Conservation (phyloP, 768 basidiomycete genomes). For the Pleurotus citrinopileatus region DNA sequence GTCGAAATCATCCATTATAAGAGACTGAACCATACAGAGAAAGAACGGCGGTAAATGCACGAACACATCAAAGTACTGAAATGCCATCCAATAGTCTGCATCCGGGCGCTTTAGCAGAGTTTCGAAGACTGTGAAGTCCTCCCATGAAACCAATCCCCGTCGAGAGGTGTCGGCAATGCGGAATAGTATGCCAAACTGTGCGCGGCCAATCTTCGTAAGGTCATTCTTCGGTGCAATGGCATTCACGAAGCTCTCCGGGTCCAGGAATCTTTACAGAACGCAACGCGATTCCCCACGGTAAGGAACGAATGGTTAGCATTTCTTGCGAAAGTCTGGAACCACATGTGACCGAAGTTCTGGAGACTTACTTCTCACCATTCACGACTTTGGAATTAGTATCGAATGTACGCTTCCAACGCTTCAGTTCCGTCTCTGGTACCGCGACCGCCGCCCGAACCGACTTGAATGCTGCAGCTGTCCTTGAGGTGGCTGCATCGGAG, state of each 20-base stretch:
- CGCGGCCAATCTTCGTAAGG: conserved; percentile 79
- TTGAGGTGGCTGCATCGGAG: conserved; percentile 39
- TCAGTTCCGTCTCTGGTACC: conserved; percentile 79
- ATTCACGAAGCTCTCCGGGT: conserved; percentile 87
- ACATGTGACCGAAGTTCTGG: conserved; percentile 19
- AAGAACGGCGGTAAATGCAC: no score
- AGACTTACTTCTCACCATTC: conserved; percentile 78
- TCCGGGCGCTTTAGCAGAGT: conserved; percentile 91
- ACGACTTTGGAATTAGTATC: conserved; percentile 77
- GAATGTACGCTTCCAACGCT: conserved; percentile 86
- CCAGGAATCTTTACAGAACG: conserved; percentile 71
- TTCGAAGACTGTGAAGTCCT: conserved; percentile 96
- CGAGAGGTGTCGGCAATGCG: conserved; percentile 80
- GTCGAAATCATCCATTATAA: conserved; percentile 12
- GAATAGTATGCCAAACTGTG: conserved; percentile 89
- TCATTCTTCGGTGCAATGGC: conserved; percentile 90
- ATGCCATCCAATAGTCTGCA: conserved; percentile 96
- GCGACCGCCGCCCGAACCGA: conserved; percentile 67
- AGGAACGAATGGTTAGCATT: conserved; percentile 6
- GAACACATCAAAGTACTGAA: conserved; percentile 94
- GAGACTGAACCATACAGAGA: no score
- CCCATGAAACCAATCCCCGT: conserved; percentile 83
- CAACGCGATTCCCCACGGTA: conserved; percentile 2
- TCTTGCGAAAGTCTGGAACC: conserved; percentile 1
- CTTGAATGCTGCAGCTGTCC: conserved; percentile 54